phyloP scores from a whole-genome alignment of 2,329 filamentous ascomycete genomes.

The Pyricularia sp. region DNA sequence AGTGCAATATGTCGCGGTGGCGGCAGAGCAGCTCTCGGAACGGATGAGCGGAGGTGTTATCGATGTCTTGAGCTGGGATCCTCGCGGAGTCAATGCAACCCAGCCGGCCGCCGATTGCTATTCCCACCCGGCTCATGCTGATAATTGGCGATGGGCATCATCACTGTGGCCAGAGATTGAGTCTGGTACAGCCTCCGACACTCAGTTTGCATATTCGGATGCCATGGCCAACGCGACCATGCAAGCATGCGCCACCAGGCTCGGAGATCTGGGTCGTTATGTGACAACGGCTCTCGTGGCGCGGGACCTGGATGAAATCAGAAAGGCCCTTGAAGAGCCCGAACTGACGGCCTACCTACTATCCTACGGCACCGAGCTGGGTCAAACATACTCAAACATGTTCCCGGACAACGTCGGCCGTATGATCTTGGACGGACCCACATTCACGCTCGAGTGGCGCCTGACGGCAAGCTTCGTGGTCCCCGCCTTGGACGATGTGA shows the following conservation, averaged over 20 bases:
- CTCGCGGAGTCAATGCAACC: conserved; percentile 40
- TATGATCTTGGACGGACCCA: conserved; percentile 38
- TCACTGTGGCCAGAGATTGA: conserved; percentile 17
- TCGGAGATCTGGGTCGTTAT: conserved; percentile 36
- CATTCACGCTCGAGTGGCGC: conserved; percentile 36
- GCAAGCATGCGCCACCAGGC: conserved; percentile 29
- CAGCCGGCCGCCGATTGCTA: conserved; percentile 36
- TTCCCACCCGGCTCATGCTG: conserved; percentile 32
- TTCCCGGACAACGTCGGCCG: conserved; percentile 38
- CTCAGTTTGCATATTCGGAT: conserved; percentile 32
- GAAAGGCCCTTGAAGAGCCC: conserved; percentile 32
- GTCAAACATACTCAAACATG: conserved; percentile 40
- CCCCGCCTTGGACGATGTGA: conserved; percentile 37
- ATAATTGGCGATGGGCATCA: conserved; percentile 32
- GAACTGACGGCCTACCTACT: conserved; percentile 39
- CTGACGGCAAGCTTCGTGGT: conserved; percentile 35
- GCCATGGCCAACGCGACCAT: conserved; percentile 36
- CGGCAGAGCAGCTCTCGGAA: conserved; percentile 24
- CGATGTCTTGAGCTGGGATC: conserved; percentile 44
- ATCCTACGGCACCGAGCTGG: conserved; percentile 43
- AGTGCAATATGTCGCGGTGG: conserved; percentile 28
- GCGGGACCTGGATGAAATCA: conserved; percentile 38
- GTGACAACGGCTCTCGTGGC: conserved; percentile 36
- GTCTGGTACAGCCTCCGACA: not conserved
- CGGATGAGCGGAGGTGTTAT: conserved; percentile 31